These are phyloP conservation scores for Vachellia pachyceras DNA, from an alignment of 306 rosid genomes.

Conservation along the genomic window DNA sequence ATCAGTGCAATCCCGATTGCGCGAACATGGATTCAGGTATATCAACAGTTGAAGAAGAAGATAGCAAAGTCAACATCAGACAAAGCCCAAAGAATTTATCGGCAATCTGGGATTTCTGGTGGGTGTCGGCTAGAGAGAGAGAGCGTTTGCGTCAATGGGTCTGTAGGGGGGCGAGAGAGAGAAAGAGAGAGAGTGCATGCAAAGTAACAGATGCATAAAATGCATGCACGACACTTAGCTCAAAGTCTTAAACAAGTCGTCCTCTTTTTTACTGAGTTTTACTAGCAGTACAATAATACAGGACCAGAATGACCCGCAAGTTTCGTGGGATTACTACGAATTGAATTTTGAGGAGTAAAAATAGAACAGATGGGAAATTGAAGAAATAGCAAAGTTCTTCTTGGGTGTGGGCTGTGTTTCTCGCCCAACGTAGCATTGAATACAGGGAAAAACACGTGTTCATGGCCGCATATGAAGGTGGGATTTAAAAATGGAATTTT, in stretches of 20 bases:
- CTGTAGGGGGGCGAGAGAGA: slow-evolving; percentile 49
- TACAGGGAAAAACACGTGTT: slow-evolving; percentile 35
- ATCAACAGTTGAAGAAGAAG: slow-evolving; percentile 35
- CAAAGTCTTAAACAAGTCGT: slow-evolving; percentile 52
- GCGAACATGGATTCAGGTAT: not conserved
- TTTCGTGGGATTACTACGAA: not conserved
- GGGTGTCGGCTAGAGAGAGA: slow-evolving; percentile 46
- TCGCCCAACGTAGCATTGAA: slow-evolving; percentile 22
- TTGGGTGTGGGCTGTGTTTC: not conserved
- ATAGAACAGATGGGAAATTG: not conserved
- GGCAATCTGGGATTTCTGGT: slow-evolving; percentile 41
- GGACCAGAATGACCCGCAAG: slow-evolving; percentile 31
- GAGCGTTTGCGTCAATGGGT: slow-evolving; percentile 44
- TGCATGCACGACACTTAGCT: slow-evolving; percentile 97
- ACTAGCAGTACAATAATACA: not conserved
- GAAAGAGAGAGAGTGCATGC: slow-evolving; percentile 92
- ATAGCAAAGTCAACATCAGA: slow-evolving; percentile 41
- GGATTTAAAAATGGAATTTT: slow-evolving; percentile 21
- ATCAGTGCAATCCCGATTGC: slow-evolving; percentile 30
- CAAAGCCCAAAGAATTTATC: slow-evolving; percentile 25
- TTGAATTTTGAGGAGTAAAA: not conserved
- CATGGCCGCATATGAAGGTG: slow-evolving; percentile 45
- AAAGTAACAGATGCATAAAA: slow-evolving; percentile 85
- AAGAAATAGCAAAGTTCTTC: no score
- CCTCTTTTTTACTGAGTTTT: slow-evolving; percentile 42